Evolutionary conservation across 768 basidiomycete species (phyloP).

Genomic region (Trametes cingulata): DNA sequence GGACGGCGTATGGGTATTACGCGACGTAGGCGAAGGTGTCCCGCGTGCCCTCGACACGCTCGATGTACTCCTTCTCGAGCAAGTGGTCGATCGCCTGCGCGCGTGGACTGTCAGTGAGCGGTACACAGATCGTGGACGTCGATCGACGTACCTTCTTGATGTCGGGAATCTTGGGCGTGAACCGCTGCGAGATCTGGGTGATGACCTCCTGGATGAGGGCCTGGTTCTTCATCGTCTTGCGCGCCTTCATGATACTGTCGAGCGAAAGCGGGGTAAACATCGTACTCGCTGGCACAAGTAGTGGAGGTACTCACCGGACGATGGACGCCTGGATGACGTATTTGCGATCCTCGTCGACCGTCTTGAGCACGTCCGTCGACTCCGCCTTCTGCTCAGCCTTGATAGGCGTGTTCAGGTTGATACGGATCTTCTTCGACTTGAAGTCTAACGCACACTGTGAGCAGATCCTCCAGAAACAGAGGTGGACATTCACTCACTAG

Average conservation of each 20-base stretch:
- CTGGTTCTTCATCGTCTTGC: slow-evolving; percentile 95
- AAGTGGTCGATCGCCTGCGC: slow-evolving; percentile 83
- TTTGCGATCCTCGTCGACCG: slow-evolving; percentile 96
- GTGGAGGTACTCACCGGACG: slow-evolving; percentile 54
- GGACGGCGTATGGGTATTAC: slow-evolving; percentile 33
- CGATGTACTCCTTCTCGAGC: slow-evolving; percentile 97
- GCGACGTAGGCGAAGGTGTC: slow-evolving; percentile 85
- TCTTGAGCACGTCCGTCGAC: slow-evolving; percentile 85
- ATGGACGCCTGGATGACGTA: slow-evolving; percentile 95
- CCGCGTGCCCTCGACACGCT: slow-evolving; percentile 87
- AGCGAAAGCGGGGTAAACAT: too few species aligned
- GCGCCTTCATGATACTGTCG: slow-evolving; percentile 92
- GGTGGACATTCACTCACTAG: slow-evolving; percentile 44
- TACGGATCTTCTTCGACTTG: slow-evolving; percentile 92
- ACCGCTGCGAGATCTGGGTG: slow-evolving; percentile 83
- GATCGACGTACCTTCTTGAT: slow-evolving; percentile 84
- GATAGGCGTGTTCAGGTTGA: slow-evolving; percentile 89
- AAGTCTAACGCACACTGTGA: slow-evolving; percentile 51
- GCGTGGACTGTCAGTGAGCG: neutral
- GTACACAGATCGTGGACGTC: neutral
- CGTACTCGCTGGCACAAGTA: slow-evolving; percentile 15
- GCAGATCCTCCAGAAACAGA: neutral
- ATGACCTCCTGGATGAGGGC: slow-evolving; percentile 87
- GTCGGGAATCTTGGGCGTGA: slow-evolving; percentile 91
- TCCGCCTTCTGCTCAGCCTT: slow-evolving; percentile 95